Base-by-base conservation (phyloP, 495 filamentous ascomycete genomes). In the Hypomontagnella submonticulosa region DNA sequence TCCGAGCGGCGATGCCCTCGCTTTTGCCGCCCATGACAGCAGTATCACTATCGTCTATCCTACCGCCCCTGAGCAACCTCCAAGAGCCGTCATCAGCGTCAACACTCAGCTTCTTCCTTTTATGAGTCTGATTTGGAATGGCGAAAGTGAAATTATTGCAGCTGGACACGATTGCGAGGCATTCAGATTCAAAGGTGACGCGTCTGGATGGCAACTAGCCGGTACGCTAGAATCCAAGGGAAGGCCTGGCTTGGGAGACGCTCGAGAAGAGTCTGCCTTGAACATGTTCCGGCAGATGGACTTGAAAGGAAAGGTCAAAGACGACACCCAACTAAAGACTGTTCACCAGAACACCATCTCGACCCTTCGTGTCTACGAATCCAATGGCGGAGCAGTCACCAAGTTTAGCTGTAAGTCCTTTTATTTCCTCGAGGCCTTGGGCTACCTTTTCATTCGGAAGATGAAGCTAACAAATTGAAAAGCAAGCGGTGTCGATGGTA, bases 221-320 rank as follows among this genome's bases (percentile, higher is more conserved):
- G 94, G 94, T 20, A 92, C 91, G 3, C 75, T 98, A 44, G 95
- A 98, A 76, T 86, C 87, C 81, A 81, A 90, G 88, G 71, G 92
- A 85, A 76, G 91, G 85, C 75, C 81, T 15, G 77, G 80, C 44
- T 57, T 75, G 48, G 76, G 80, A 44, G 76, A 78, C 36, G 71
- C 75, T 36, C 73, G 83, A 42, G 84, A 86, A 71, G 83, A 87
- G 60, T 92, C 89, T 67, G 95, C 95, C n/a, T 81, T 97, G 73
- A 97, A 98, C 74, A 97, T 97, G 96, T 99, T 99, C 83, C 86
- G 86, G 73, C 93, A 97, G 79, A 97, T 99, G 96, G 95, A 99
- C 75, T 81, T 98, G 61, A 97, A 93, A 81, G 95, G 95, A 36
- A 96, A 97, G 77, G 76, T 83, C 18, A 88, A 88, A 67, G 92